These are phyloP conservation scores for Pinus albicaulis DNA, from an alignment of 75 land plant genomes.

Conservation along the genomic window DNA sequence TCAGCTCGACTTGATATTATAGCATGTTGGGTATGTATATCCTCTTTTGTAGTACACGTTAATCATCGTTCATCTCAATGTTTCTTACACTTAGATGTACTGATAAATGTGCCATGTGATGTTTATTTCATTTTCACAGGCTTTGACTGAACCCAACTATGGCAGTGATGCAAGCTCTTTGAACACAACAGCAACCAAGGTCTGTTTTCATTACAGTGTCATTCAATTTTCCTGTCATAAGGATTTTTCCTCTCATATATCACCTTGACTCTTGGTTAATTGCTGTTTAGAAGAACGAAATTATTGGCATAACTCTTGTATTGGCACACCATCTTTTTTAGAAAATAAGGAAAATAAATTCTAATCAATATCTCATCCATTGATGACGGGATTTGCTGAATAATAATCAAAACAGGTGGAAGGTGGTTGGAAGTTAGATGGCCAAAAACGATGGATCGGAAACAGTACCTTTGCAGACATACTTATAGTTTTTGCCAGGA, in stretches of 20 bases:
- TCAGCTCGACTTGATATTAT: slow-evolving; percentile 65
- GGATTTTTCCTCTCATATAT: not conserved
- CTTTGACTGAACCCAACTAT: slow-evolving; percentile 89
- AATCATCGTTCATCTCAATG: too few species aligned
- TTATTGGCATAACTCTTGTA: not conserved
- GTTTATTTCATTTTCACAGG: slow-evolving; percentile 33
- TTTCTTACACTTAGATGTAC: too few species aligned
- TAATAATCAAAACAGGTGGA: slow-evolving; percentile 42
- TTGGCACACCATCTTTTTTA: not conserved
- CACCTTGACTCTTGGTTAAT: not conserved
- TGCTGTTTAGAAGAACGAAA: not conserved
- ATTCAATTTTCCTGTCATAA: slow-evolving; percentile 2
- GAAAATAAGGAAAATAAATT: not conserved
- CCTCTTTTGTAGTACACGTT: too few species aligned
- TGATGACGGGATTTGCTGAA: not conserved
- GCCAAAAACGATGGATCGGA: slow-evolving; percentile 98
- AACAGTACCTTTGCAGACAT: slow-evolving; percentile 95
- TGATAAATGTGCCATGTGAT: not conserved
- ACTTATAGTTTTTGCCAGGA: slow-evolving; percentile 81
- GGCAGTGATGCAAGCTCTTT: slow-evolving; percentile 96
- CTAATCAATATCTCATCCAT: not conserved
- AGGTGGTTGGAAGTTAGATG: slow-evolving; percentile 92
- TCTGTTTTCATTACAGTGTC: slow-evolving; percentile 12
- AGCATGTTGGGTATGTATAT: slow-evolving; percentile 80
- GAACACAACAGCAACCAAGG: slow-evolving; percentile 88